These are phyloP conservation scores for Sphaerulina vaccinii DNA, from an alignment of 2,329 filamentous ascomycete species.

Conservation along the genomic window DNA sequence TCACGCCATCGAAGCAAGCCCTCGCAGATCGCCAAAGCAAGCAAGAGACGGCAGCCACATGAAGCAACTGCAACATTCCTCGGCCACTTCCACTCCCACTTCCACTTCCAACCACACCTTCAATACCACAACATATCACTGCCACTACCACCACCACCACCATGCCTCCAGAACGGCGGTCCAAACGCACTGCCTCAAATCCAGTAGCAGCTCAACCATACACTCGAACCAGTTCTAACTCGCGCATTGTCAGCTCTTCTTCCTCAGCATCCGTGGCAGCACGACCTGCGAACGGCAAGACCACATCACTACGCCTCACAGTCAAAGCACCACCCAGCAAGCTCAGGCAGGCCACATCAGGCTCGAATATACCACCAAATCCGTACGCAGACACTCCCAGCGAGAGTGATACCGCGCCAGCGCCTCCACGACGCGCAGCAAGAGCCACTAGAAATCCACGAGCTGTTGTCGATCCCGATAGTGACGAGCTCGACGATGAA, in stretches of 20 bases:
- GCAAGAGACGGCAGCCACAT: background rate
- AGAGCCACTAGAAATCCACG: slow-evolving; percentile 38
- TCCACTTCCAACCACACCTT: slow-evolving; percentile 9
- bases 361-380: slow-evolving; percentile 35
- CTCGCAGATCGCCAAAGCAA: background rate
- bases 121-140: background rate
- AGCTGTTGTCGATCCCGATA: slow-evolving; percentile 38
- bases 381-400: slow-evolving; percentile 34
- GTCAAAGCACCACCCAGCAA: slow-evolving; percentile 52
- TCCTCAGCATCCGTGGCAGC: slow-evolving; percentile 38
- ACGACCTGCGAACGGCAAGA: slow-evolving; percentile 44
- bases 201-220: slow-evolving; percentile 27
- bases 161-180: slow-evolving; percentile 38
- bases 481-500: slow-evolving; percentile 32
- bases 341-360: slow-evolving; percentile 48
- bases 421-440: slow-evolving; percentile 30
- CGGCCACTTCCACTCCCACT: background rate
- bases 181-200: slow-evolving; percentile 29
- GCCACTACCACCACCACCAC: slow-evolving; percentile 4
- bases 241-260: slow-evolving; percentile 26
- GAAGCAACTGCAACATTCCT: background rate
- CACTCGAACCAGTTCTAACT: slow-evolving; percentile 30
- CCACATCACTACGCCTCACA: slow-evolving; percentile 47
- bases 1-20: background rate
- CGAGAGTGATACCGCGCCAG: slow-evolving; percentile 38